Base-by-base conservation (phyloP, 140 eudicot species). In the Stevia rebaudiana region DNA sequence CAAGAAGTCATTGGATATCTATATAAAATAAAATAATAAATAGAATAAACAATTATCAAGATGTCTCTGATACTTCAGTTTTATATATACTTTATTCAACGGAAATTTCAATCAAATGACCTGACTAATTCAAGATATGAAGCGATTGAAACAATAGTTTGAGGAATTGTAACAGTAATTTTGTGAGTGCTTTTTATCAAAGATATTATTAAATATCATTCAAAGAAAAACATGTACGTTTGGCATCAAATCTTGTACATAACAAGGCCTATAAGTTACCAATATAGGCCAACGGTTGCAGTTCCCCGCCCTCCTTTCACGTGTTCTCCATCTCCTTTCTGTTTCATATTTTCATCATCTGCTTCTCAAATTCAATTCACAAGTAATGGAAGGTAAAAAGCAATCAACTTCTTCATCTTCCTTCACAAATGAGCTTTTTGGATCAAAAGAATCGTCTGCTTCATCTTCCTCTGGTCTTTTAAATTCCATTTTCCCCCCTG, bases 381-480 rank as follows among this genome's bases (percentile, higher is more conserved):
- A 1, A 9, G 0, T 30, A 13, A 85, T 82, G 86, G 89, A 82
- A 23, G 78, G 63, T 2, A 67, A 69, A 50, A 85, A 79, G 51
- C 79, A 71, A 68, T 15, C 68, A 31, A 67, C 39, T 37, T 80
- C 87, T 21, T 74, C 75, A 0, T 83, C 85, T 28, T 80, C 87
- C 1, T 80, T 85, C 5, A 74, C 90, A 30, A 43, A 81, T 59
- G 94, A 88, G 37, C 94, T 88, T 61, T 85, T 88, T 44, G 94
- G 94, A 42, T 60, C 90, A 3, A 88, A 76, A 63, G 82, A 80
- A 15, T 69, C 89, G 10, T 56, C 83, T 0, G 48, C 59, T 65
- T 53, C 83, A 10, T 75, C 91, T 8, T 76, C 84, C 66, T 57
- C 91, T 42, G 74, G 78, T 64, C 61, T 82, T 79, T 88, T 88